phyloP scores from a whole-genome alignment of 1,284 basidiomycete species.

The Gomphus bonarii region DNA sequence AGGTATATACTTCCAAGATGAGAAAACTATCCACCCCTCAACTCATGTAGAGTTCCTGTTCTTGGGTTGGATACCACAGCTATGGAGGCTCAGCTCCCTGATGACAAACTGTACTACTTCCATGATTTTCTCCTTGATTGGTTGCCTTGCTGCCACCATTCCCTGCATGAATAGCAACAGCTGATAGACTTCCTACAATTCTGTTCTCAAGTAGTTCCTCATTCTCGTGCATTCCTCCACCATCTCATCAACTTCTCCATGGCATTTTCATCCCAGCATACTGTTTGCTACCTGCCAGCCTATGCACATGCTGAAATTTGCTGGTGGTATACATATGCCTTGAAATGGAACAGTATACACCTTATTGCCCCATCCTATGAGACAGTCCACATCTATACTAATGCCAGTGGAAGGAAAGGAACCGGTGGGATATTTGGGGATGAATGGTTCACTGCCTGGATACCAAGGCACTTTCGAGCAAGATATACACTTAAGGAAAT shows the following conservation, averaged over 20 bases:
- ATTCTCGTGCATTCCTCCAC: conserved; percentile 2
- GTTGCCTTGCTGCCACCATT: background rate
- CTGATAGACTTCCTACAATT: conserved; percentile 9
- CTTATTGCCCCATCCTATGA: conserved; percentile 15
- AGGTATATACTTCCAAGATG: background rate
- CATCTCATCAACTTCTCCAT: conserved; percentile 2
- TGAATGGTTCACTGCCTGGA: conserved; percentile 1
- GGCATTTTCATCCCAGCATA: background rate
- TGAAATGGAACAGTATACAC: conserved; percentile 23
- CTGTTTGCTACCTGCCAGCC: background rate
- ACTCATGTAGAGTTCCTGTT: background rate
- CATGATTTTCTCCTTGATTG: background rate
- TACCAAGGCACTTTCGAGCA: background rate
- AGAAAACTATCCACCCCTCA: background rate
- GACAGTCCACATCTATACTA: conserved; percentile 8
- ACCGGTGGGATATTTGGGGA: conserved; percentile 11
- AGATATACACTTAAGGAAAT: background rate
- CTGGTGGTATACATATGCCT: conserved; percentile 22
- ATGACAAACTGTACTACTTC: conserved; percentile 1
- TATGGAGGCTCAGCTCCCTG: conserved; percentile 7
- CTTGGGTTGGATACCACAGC: background rate
- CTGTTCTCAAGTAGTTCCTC: conserved; percentile 5
- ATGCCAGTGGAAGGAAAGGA: conserved; percentile 13
- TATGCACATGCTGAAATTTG: background rate
- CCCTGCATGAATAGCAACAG: conserved; percentile 1